phyloP scores from a whole-genome alignment of 1,284 basidiomycete species.

The Trichosporon coremiiforme region DNA sequence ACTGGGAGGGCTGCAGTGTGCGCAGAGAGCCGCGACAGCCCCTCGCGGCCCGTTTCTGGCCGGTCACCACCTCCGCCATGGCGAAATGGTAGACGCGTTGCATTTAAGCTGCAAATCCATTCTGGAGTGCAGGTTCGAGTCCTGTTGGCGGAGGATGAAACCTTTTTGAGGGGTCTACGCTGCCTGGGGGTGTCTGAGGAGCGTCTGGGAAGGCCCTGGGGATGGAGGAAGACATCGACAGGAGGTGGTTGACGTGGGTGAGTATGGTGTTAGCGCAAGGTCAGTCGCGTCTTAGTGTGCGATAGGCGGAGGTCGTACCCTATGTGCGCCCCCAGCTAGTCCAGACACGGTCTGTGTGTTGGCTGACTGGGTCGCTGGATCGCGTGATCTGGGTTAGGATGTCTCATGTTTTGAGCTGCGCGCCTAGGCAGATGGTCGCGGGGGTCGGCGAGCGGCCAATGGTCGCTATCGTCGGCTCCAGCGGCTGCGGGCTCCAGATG shows the following conservation, averaged over 20 bases:
- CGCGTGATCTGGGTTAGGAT: not conserved
- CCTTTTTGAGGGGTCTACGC: constrained; percentile 20
- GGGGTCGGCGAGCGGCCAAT: too few relatives aligned
- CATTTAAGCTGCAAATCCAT: constrained; percentile 18
- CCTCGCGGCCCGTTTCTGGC: not conserved
- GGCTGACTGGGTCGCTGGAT: not conserved
- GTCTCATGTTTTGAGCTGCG: not conserved
- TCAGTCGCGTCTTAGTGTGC: constrained; percentile 7
- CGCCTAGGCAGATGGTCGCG: not conserved
- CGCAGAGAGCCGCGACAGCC: constrained; percentile 2
- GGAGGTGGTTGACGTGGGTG: not conserved
- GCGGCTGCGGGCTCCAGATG: not conserved
- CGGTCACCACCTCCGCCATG: constrained; percentile 13
- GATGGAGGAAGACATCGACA: constrained; percentile 10
- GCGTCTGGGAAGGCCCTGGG: not conserved
- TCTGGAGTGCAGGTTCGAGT: constrained; percentile 26
- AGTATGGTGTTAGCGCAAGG: not conserved
- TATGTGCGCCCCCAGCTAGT: not conserved
- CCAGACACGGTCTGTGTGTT: not conserved
- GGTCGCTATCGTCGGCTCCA: not conserved
- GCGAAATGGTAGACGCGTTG: constrained; percentile 24
- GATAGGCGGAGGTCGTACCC: not conserved
- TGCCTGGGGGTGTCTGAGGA: not conserved
- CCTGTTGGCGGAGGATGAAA: constrained; percentile 23
- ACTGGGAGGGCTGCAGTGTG: not conserved